Percentiles rank a stretch among this genome's conserved stretches.
Conservation (phyloP, 306 rosid species). For the Castanea mollissima region DNA sequence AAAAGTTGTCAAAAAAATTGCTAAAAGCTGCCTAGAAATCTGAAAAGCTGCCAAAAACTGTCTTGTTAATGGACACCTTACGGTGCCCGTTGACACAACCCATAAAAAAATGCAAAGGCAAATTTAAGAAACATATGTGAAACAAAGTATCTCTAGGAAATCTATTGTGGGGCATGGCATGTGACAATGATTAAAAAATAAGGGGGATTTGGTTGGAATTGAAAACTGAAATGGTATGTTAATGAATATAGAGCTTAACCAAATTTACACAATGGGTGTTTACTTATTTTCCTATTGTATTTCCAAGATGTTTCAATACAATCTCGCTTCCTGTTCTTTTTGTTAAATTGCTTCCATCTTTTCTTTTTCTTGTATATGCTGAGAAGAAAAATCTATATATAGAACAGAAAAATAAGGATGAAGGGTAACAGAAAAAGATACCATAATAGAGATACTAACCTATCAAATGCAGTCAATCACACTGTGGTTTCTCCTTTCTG, state of each 20-base stretch:
- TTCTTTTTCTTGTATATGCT: not conserved
- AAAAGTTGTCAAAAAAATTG: no score
- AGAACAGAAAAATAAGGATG: not conserved
- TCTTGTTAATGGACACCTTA: no score
- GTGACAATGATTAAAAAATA: not conserved
- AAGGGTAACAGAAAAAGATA: not conserved
- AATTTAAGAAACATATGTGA: not conserved
- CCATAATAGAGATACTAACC: not conserved
- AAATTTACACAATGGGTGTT: not conserved
- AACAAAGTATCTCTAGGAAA: not conserved
- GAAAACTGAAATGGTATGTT: not conserved
- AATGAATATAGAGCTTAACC: not conserved
- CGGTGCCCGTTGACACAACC: no score
- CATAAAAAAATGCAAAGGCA: not conserved
- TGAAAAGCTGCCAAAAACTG: no score
- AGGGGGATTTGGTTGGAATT: not conserved
- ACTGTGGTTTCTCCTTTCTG: not conserved
- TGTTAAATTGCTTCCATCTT: not conserved
- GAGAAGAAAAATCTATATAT: not conserved
- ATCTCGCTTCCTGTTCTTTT: not conserved
- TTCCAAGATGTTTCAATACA: not conserved
- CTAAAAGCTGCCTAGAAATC: no score
- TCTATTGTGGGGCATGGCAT: not conserved
- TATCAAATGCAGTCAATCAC: not conserved
- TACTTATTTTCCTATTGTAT: not conserved